Base-by-base conservation (phyloP, 768 basidiomycete species). In the Leccinum disarticulatum region DNA sequence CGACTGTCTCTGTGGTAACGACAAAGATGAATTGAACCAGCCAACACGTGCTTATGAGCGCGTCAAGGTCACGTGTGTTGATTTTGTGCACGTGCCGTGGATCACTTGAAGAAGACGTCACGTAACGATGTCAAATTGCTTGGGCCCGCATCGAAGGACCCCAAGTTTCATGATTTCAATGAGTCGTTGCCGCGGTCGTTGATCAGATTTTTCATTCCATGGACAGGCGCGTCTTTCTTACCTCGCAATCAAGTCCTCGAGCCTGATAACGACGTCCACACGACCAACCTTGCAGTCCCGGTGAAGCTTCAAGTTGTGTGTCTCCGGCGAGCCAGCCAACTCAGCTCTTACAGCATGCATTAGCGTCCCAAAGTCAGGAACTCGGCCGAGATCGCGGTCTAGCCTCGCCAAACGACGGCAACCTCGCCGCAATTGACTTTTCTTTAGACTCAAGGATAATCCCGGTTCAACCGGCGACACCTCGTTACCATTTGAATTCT, bases 401-500 rank as follows among this genome's bases (percentile, higher is more conserved):
- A 49, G 62, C 51, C 56, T 55, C 62, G 59, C 65, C 59, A 65
- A 62, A 56, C 56, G 57, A 61, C 55, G 62, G 61, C 59, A 54
- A 64, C 58, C 57, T 69, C 49, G 64, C 74, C 52, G 54, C 68
- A 36, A 67, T 75, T 31, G 77, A 80, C 49, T 66, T 73, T 54
- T 80, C 81, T 4, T 65, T 73, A 33, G 78, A 79, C 64, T 82
- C 79, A 11, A 77, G 72, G 35, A 72, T 65, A 73, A 74, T 61
- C 69, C 79, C 52, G 65, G 59, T 69, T 19, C 61, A 60, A 60
- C 70, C 67, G 63, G 69, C 74, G 38, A 68, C 75, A 41, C 80
- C 82, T 30, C 77, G 76, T 57, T 86, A 87, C 71, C 80, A 83
- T 66, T 79, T 84, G 60, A 61, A 68, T 5, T 75, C 52, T 56